These are phyloP conservation scores for Soucietia sequanensis DNA, from an alignment of 805 yeast genomes.

Conservation along the genomic window DNA sequence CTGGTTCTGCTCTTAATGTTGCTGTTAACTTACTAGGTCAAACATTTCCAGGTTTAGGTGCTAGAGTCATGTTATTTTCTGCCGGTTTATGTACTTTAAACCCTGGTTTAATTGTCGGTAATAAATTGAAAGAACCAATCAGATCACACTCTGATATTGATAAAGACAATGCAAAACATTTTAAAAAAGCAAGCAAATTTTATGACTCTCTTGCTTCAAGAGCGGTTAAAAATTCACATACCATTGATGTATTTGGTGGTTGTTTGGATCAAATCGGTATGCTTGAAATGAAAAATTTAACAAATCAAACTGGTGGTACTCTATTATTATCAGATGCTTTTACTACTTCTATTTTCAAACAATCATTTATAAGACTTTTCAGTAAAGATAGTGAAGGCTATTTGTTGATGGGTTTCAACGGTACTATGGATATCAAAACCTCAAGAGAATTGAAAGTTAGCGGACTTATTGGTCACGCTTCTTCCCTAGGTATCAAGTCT, in stretches of 20 bases:
- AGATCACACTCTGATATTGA: conserved; percentile 97
- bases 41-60: conserved; percentile 80
- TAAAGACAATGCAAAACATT: conserved; percentile 82
- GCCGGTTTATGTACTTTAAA: conserved; percentile 95
- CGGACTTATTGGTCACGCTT: conserved; percentile 93
- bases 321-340: conserved; percentile 87
- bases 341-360: conserved; percentile 91
- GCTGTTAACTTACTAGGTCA: conserved; percentile 82
- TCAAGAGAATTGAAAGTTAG: conserved; percentile 84
- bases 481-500: conserved; percentile 65
- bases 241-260: conserved; percentile 90
- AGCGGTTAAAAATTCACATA: conserved; percentile 69
- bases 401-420: conserved; percentile 88
- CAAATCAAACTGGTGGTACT: conserved; percentile 88
- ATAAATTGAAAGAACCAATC: conserved; percentile 90
- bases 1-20: conserved; percentile 88
- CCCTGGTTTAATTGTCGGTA: conserved; percentile 92
- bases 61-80: conserved; percentile 84
- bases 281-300: conserved; percentile 85
- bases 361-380: conserved; percentile 84
- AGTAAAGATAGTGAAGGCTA: conserved; percentile 84
- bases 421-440: conserved; percentile 81
- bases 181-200: conserved; percentile 79
- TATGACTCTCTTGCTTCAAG: conserved; percentile 73
- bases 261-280: conserved; percentile 96